phyloP scores from a whole-genome alignment of 441 rosid genomes.

The Euphorbia celastroides region DNA sequence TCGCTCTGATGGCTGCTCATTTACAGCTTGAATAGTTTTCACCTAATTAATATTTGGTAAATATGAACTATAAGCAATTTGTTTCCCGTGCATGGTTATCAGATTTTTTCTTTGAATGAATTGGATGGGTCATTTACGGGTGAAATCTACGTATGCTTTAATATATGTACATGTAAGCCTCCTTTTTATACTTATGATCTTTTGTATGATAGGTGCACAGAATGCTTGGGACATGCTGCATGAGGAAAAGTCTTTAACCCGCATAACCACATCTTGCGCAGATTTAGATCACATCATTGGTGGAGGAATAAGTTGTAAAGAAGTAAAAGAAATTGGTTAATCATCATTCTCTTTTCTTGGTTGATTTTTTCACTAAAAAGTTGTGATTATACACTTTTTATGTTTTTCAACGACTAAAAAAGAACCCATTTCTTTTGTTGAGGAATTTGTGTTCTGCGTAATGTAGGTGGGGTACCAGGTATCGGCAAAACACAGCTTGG shows the following conservation, averaged over 20 bases:
- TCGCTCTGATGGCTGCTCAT: neutral
- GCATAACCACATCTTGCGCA: slow-evolving; percentile 77
- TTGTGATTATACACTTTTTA: neutral
- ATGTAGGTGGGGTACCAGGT: slow-evolving; percentile 84
- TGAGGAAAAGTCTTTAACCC: slow-evolving; percentile 59
- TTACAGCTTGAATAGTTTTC: neutral
- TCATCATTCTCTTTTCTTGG: neutral
- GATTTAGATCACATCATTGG: slow-evolving; percentile 77
- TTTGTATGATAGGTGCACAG: slow-evolving; percentile 45
- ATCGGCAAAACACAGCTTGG: slow-evolving; percentile 97
- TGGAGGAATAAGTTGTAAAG: slow-evolving; percentile 83
- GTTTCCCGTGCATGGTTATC: neutral
- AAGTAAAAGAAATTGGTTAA: slow-evolving; percentile 92
- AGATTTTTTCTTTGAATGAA: neutral
- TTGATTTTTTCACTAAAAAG: slow-evolving; percentile 4
- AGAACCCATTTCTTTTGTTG: slow-evolving; percentile 1
- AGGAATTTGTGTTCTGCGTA: neutral
- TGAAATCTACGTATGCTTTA: neutral
- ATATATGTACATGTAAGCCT: neutral
- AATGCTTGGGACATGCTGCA: slow-evolving; percentile 93
- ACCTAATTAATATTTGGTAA: neutral
- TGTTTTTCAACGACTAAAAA: neutral
- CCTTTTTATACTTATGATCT: neutral
- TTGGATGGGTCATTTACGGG: neutral
- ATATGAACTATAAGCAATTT: neutral